Evolutionary conservation across 805 yeast species (phyloP).

Genomic region (Candida namnaoensis): DNA sequence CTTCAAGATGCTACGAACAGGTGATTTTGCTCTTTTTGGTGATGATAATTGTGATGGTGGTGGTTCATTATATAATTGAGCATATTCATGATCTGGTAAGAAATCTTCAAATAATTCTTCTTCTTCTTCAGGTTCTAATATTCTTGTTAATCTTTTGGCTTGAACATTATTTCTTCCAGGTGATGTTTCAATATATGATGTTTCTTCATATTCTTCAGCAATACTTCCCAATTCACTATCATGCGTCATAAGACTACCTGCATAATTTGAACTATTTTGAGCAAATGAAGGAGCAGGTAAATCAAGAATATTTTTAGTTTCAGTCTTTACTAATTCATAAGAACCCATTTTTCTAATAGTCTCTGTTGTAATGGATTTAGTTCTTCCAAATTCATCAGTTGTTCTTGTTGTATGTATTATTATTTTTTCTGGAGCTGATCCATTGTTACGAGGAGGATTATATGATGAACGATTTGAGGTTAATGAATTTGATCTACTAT

Average conservation of each 20-base stretch:
- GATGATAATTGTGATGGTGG: not conserved
- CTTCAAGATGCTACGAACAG: slow-evolving; percentile 8
- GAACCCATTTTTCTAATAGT: slow-evolving; percentile 38
- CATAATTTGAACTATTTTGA: slow-evolving; percentile 16
- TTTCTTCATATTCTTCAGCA: slow-evolving; percentile 15
- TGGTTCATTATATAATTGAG: not conserved
- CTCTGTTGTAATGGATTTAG: slow-evolving; percentile 40
- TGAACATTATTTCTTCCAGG: no score
- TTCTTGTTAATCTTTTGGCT: slow-evolving; percentile 1
- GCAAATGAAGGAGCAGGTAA: slow-evolving; percentile 20
- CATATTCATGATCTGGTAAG: not conserved
- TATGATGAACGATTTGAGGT: not conserved
- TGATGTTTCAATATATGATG: not conserved
- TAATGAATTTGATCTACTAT: slow-evolving; percentile 16
- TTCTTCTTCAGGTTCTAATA: not conserved
- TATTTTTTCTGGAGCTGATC: slow-evolving; percentile 9
- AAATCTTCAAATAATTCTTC: not conserved
- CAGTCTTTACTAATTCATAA: slow-evolving; percentile 34
- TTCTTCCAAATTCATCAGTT: slow-evolving; percentile 36
- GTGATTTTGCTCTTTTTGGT: slow-evolving; percentile 2
- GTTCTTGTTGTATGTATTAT: slow-evolving; percentile 38
- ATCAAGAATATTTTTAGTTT: slow-evolving; percentile 27
- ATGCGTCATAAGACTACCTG: slow-evolving; percentile 7
- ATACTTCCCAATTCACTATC: slow-evolving; percentile 13
- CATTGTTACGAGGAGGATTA: not conserved